Conservation (phyloP, 2,329 filamentous ascomycete species). For the Fusarium virguliforme region DNA sequence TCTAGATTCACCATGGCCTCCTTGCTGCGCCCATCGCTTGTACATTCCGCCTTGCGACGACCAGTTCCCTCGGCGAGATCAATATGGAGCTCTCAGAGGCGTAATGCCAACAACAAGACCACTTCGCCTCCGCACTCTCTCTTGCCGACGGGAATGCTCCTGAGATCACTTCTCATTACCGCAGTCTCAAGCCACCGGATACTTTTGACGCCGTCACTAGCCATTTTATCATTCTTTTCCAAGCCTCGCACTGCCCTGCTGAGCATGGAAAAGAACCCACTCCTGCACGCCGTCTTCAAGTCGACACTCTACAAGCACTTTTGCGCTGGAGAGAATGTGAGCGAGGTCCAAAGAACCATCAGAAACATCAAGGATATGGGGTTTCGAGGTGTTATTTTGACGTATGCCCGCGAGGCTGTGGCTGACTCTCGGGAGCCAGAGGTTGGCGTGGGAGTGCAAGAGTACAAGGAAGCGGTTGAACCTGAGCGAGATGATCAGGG, state of each 20-base stretch:
- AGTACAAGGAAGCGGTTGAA: neutral
- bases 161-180: neutral
- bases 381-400: neutral
- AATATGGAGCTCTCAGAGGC: neutral
- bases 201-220: neutral
- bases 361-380: slow-evolving; percentile 2
- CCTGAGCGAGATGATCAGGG: neutral
- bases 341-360: neutral
- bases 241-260: neutral
- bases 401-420: neutral
- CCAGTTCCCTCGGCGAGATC: too few relatives aligned
- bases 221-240: slow-evolving; percentile 1
- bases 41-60: neutral
- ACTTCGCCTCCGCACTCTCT: neutral
- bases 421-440: slow-evolving; percentile 6
- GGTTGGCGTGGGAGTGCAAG: neutral
- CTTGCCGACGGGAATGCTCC: slow-evolving; percentile 1
- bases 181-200: neutral
- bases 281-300: slow-evolving; percentile 6
- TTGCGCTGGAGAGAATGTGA: neutral
- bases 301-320: slow-evolving; percentile 1
- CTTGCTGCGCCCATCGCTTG: neutral
- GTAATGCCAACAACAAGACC: neutral
- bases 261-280: neutral
- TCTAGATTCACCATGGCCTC: neutral